Percentiles rank a stretch among this genome's conserved stretches.
Conservation (phyloP, 192 early-diverging fungal genomes). For the Backusella mclennaniae region DNA sequence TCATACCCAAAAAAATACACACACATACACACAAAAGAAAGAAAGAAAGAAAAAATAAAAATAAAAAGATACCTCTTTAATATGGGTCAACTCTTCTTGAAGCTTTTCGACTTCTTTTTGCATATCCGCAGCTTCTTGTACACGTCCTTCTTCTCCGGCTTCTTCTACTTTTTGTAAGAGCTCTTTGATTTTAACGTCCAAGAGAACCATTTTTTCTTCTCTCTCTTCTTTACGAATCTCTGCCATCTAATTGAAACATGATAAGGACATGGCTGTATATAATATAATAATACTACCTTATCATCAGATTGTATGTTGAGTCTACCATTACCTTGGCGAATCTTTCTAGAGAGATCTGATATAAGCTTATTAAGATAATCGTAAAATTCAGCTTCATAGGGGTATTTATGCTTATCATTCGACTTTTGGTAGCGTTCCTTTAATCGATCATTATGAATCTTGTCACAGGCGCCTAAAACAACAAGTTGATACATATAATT, state of each 20-base stretch:
- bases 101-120: constrained; percentile 66
- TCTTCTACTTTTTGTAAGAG: constrained; percentile 63
- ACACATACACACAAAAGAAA: not conserved
- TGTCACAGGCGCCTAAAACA: constrained; percentile 54
- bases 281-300: constrained; percentile 33
- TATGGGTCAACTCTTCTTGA: constrained; percentile 56
- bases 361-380: constrained; percentile 60
- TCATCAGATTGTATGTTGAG: constrained; percentile 63
- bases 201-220: constrained; percentile 76
- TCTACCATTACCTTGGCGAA: constrained; percentile 67
- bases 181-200: constrained; percentile 79
- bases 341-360: constrained; percentile 69
- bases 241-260: not conserved
- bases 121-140: constrained; percentile 68
- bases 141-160: constrained; percentile 70
- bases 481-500: not conserved
- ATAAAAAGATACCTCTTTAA: constrained; percentile 49
- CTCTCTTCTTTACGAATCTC: constrained; percentile 72
- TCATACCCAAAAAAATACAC: not conserved
- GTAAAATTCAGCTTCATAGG: constrained; percentile 76
- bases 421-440: constrained; percentile 65
- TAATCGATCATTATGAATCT: constrained; percentile 82
- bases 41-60: not conserved
- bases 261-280: not conserved
- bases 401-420: constrained; percentile 63